A percentile compares a stretch with the other conserved stretches of the same genome.
These are phyloP conservation scores for Carex myosuroides DNA, from an alignment of 176 grass and related monocot genomes.

Conservation along the genomic window DNA sequence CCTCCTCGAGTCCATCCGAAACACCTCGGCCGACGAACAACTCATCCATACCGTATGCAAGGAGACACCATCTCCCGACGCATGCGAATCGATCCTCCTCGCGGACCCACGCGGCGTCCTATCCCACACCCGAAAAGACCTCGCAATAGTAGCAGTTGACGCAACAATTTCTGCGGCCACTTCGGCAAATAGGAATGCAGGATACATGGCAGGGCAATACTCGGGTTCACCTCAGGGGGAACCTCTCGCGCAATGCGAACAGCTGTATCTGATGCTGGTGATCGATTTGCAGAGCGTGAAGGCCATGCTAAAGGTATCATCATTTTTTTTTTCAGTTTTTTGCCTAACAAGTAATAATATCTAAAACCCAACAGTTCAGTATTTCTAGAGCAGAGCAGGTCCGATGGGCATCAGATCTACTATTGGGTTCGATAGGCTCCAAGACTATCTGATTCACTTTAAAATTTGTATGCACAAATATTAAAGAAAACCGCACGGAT, in stretches of 20 bases:
- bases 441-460: no score
- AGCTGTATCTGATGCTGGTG: not conserved
- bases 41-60: not conserved
- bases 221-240: not conserved
- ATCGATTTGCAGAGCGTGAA: not conserved
- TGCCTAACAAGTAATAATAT: no score
- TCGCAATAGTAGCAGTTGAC: not conserved
- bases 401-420: no score
- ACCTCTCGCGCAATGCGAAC: not conserved
- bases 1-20: not conserved
- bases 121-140: not conserved
- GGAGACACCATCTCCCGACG: not conserved
- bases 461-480: no score
- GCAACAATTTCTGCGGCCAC: not conserved
- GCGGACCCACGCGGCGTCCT: not conserved
- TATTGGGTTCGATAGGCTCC: no score
- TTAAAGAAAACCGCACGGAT: no score
- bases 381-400: no score
- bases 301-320: not conserved
- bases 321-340: not conserved
- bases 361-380: no score
- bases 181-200: not conserved
- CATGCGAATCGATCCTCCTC: not conserved
- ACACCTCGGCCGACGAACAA: not conserved
- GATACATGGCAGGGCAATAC: not conserved